Conservation (phyloP, 1,139 yeast genomes). For the Hyphopichia khmerensis region DNA sequence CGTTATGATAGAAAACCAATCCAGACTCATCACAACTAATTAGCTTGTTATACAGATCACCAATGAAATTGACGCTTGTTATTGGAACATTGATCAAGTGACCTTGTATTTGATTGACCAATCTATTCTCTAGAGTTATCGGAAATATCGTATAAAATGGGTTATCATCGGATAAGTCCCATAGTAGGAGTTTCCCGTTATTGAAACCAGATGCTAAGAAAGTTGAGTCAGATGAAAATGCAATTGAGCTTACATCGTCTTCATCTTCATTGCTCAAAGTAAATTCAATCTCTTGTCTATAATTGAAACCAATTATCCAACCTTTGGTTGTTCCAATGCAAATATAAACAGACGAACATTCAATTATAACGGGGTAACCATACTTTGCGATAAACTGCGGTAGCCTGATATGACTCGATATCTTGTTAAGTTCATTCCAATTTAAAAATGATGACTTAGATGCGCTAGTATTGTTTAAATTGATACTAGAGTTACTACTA, state of each 20-base stretch:
- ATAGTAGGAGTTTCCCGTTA: slow-evolving; percentile 28
- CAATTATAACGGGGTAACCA: slow-evolving; percentile 52
- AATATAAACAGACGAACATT: slow-evolving; percentile 48
- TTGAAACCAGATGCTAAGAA: slow-evolving; percentile 33
- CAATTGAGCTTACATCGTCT: slow-evolving; percentile 28
- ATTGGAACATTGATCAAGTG: slow-evolving; percentile 51
- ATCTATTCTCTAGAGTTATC: slow-evolving; percentile 24
- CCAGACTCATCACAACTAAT: slow-evolving; percentile 64
- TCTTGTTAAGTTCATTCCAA: slow-evolving; percentile 26
- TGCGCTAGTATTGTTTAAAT: slow-evolving; percentile 1
- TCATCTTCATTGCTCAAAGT: slow-evolving; percentile 24
- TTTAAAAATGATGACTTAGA: slow-evolving; percentile 9
- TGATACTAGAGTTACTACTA: neutral
- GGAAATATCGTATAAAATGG: slow-evolving; percentile 31
- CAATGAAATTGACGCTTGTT: slow-evolving; percentile 52
- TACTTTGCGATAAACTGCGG: slow-evolving; percentile 25
- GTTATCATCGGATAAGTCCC: slow-evolving; percentile 23
- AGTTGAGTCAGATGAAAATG: slow-evolving; percentile 36
- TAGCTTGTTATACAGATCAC: slow-evolving; percentile 55
- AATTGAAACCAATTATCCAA: slow-evolving; percentile 58
- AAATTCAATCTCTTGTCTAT: slow-evolving; percentile 51
- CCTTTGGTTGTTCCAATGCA: slow-evolving; percentile 67
- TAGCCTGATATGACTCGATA: slow-evolving; percentile 21
- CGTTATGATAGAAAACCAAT: slow-evolving; percentile 57
- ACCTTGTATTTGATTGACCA: slow-evolving; percentile 41